Evolutionary conservation across 768 basidiomycete species (phyloP), one percentile per base, ranked within the genome.

Genomic region (Suillus decipiens): DNA sequence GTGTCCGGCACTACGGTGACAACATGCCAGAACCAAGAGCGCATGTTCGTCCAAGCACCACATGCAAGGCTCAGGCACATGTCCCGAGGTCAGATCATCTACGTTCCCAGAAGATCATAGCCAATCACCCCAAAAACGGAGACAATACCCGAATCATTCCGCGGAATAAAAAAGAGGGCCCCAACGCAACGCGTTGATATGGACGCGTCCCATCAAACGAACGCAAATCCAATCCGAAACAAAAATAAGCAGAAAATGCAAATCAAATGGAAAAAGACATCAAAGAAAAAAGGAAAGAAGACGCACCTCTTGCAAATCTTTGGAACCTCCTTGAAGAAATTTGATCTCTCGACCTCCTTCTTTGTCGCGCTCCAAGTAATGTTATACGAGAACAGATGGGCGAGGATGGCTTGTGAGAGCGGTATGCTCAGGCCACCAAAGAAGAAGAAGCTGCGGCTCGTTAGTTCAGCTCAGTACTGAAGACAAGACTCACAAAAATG

Each of bases 291-390:
- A 39, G 2, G 0, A 2, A 85, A 48, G 9, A 14, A 31, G 45
- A 28, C 74, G 63, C 39, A 74, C 73, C 73, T 67, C 70, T 88
- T 86, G 75, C 87, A 78, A 72, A 96, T 93, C 65, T 81, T 86
- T 5, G 94, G 94, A 28, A 95, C 86, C 74, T 96, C 94, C 61
- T 90, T 85, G 84, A 91, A 95, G 80, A 96, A 95, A 72, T 95
- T 95, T 6, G 90, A 92, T 55, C 86, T 82, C 75, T 95, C 89
- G 45, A 95, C 92, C 75, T 92, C 90, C 84, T 94, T 95, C 68
- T 84, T 82, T 7, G 86, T 88, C 37, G 85, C 80, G 5, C 80
- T 78, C 86, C 86, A 87, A 14, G 74, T 76, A 70, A 84, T 82
- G 70, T 88, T 80, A 67, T 85, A 87, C 41, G 84, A 84, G 70